A percentile compares a stretch with the other conserved stretches of the same genome.
phyloP scores from a whole-genome alignment of 306 rosid species.

The Lablab purpureus region DNA sequence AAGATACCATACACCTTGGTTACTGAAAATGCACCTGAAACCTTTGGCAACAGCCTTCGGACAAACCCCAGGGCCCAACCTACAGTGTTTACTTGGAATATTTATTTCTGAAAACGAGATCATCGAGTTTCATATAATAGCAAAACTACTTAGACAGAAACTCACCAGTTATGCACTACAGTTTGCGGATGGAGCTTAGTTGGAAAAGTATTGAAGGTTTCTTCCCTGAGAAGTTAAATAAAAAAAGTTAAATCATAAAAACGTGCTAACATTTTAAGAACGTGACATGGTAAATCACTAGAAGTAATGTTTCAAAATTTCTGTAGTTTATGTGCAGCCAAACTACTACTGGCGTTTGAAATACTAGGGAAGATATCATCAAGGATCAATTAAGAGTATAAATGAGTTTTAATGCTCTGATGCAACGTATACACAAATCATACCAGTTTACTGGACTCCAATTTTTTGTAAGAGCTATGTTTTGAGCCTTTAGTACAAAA shows the following conservation, averaged over 20 bases:
- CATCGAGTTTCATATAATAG: slow-evolving; percentile 29
- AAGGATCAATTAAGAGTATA: slow-evolving; percentile 4
- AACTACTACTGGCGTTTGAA: slow-evolving; percentile 24
- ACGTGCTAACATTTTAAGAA: neutral
- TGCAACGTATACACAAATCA: slow-evolving; percentile 37
- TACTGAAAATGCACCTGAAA: slow-evolving; percentile 92
- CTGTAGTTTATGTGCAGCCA: slow-evolving; percentile 1
- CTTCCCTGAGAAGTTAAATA: slow-evolving; percentile 79
- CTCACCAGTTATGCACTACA: slow-evolving; percentile 92
- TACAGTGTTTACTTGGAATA: slow-evolving; percentile 44
- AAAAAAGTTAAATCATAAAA: slow-evolving; percentile 33
- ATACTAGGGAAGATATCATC: slow-evolving; percentile 1
- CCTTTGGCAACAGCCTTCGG: slow-evolving; percentile 87
- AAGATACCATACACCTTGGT: slow-evolving; percentile 96
- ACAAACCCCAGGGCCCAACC: slow-evolving; percentile 90
- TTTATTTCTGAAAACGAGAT: slow-evolving; percentile 26
- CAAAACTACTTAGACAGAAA: slow-evolving; percentile 41
- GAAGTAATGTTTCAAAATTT: slow-evolving; percentile 8
- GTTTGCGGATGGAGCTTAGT: slow-evolving; percentile 83
- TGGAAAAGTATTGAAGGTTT: slow-evolving; percentile 83
- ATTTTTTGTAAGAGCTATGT: slow-evolving; percentile 73
- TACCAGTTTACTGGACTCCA: slow-evolving; percentile 99
- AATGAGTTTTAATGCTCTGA: slow-evolving; percentile 20
- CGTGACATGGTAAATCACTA: slow-evolving; percentile 6
- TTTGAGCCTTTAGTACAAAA: slow-evolving; percentile 90